Evolutionary conservation across 305 asterid species (phyloP).

Genomic region (Ruellia speciosa): DNA sequence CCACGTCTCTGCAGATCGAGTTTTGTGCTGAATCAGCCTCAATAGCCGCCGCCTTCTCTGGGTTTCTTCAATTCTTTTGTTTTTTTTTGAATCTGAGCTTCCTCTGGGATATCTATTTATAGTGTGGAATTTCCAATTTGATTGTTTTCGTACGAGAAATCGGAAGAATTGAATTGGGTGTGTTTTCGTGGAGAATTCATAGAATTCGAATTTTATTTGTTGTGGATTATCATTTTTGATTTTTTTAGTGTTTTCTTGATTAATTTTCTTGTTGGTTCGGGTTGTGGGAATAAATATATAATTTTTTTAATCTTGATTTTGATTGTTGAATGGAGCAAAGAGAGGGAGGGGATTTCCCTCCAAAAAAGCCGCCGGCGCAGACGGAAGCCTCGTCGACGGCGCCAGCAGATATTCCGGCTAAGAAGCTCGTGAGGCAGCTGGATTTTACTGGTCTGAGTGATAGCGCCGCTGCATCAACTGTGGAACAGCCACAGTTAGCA

Average conservation of each 20-base stretch:
- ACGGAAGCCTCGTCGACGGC: slow-evolving; percentile 34
- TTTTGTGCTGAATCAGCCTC: slow-evolving; percentile 24
- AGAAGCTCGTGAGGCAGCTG: slow-evolving; percentile 91
- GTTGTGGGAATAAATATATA: slow-evolving; percentile 4
- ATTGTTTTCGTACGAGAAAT: slow-evolving; percentile 9
- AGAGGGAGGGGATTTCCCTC: slow-evolving; percentile 59
- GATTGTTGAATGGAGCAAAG: slow-evolving; percentile 54
- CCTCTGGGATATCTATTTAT: slow-evolving; percentile 17
- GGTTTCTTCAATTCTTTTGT: slow-evolving; percentile 16
- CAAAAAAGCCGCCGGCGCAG: slow-evolving; percentile 32
- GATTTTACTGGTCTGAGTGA: slow-evolving; percentile 53
- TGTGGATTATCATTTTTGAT: background rate
- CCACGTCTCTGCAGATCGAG: slow-evolving; percentile 24
- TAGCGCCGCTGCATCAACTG: slow-evolving; percentile 27
- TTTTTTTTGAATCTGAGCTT: slow-evolving; percentile 42
- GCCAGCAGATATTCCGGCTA: slow-evolving; percentile 47
- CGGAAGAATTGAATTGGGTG: slow-evolving; percentile 14
- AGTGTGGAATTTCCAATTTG: slow-evolving; percentile 16
- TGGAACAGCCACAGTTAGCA: slow-evolving; percentile 32
- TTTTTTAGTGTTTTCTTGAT: slow-evolving; percentile 16
- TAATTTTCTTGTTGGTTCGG: slow-evolving; percentile 22
- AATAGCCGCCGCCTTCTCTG: background rate
- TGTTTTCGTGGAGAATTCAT: slow-evolving; percentile 17
- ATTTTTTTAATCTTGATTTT: slow-evolving; percentile 22
- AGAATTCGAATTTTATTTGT: slow-evolving; percentile 22